These are phyloP conservation scores for Hypoxylon rickii DNA, from an alignment of 495 filamentous ascomycete genomes.

Conservation along the genomic window DNA sequence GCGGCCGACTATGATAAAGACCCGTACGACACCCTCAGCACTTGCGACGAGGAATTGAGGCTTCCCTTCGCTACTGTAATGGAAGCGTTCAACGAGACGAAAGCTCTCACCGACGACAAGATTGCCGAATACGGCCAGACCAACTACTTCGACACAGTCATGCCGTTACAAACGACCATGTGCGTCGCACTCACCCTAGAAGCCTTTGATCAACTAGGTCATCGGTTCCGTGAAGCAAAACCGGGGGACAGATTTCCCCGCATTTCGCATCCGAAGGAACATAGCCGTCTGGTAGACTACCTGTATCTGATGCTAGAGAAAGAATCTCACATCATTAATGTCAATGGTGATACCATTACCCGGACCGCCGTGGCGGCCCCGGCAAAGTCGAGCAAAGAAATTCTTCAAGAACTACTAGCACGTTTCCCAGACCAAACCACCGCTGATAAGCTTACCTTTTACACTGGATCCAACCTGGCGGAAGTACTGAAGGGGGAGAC, in stretches of 20 bases:
- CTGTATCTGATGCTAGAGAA: slow-evolving; percentile 51
- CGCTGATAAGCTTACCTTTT: slow-evolving; percentile 49
- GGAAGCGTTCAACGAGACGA: slow-evolving; percentile 29
- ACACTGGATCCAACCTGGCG: slow-evolving; percentile 49
- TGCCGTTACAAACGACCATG: slow-evolving; percentile 42
- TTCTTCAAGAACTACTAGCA: slow-evolving; percentile 45
- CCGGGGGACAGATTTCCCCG: slow-evolving; percentile 43
- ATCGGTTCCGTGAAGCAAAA: slow-evolving; percentile 33
- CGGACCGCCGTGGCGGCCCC: slow-evolving; percentile 47
- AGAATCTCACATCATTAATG: slow-evolving; percentile 47
- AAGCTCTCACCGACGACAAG: slow-evolving; percentile 45
- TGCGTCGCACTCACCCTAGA: slow-evolving; percentile 49
- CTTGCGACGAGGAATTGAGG: slow-evolving; percentile 23
- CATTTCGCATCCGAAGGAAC: slow-evolving; percentile 44
- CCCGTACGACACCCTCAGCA: slow-evolving; percentile 13
- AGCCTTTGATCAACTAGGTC: slow-evolving; percentile 52
- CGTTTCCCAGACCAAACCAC: slow-evolving; percentile 44
- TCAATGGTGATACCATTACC: slow-evolving; percentile 42
- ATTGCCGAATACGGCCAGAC: slow-evolving; percentile 45
- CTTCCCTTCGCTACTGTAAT: slow-evolving; percentile 35
- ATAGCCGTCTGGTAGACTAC: slow-evolving; percentile 45
- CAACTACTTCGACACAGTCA: slow-evolving; percentile 42
- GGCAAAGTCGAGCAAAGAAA: slow-evolving; percentile 36
- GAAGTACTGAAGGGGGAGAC: slow-evolving; percentile 47
- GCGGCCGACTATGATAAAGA: slow-evolving; percentile 25